Evolutionary conservation across 2,329 filamentous ascomycete species (phyloP).

Genomic region (Phaeosphaeria sp.): DNA sequence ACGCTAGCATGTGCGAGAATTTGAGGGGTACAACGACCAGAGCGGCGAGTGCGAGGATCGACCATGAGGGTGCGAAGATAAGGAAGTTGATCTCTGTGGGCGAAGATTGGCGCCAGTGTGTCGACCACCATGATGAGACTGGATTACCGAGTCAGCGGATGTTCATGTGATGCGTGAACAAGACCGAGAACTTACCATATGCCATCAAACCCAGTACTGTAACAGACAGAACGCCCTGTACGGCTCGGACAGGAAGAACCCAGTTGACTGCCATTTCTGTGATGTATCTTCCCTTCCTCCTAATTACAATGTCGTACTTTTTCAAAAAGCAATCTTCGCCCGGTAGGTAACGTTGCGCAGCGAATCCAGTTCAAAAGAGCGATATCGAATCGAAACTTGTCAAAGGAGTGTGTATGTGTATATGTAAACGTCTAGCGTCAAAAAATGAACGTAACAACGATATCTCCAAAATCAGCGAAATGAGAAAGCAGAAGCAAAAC

Average conservation of each 20-base stretch:
- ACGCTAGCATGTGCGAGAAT: constrained; percentile 46
- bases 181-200: constrained; percentile 64
- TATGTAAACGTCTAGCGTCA: neutral
- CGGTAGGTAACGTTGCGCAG: neutral
- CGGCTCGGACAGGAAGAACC: constrained; percentile 68
- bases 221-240: constrained; percentile 72
- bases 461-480: neutral
- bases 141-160: constrained; percentile 10
- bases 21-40: constrained; percentile 72
- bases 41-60: constrained; percentile 70
- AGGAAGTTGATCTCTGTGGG: constrained; percentile 75
- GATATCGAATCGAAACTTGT: too few relatives aligned
- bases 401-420: constrained; percentile 7
- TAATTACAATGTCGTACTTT: neutral
- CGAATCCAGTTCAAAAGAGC: neutral
- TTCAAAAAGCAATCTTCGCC: neutral
- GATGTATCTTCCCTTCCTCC: neutral
- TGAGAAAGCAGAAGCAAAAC: neutral
- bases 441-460: neutral
- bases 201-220: constrained; percentile 77
- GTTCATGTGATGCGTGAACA: neutral
- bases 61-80: constrained; percentile 81
- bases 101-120: constrained; percentile 59
- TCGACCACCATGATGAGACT: constrained; percentile 65
- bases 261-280: constrained; percentile 61